Conservation (phyloP, 208 protist genomes). For the Porcisia hertigi region DNA sequence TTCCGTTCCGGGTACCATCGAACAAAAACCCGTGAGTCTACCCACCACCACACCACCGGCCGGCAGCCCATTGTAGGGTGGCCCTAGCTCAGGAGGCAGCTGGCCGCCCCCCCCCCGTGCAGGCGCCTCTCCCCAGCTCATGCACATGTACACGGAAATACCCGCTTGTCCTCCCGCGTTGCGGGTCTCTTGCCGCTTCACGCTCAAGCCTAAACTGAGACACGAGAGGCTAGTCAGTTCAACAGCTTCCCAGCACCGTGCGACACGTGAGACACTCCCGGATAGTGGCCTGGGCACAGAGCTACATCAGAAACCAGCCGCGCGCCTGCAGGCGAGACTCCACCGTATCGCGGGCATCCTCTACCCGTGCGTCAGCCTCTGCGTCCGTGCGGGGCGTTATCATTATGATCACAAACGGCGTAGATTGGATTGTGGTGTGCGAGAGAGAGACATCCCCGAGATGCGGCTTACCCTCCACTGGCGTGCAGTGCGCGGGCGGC, state of each 20-base stretch:
- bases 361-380: not conserved
- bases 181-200: not conserved
- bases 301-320: slow-evolving; percentile 33
- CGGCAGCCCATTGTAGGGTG: too few relatives aligned
- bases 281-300: too few relatives aligned
- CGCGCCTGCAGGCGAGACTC: slow-evolving; percentile 19
- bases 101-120: too few relatives aligned
- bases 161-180: not conserved
- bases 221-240: not conserved
- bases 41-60: too few relatives aligned
- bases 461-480: slow-evolving; percentile 15
- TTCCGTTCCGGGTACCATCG: too few relatives aligned
- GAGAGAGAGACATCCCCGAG: slow-evolving; percentile 15
- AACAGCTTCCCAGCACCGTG: slow-evolving; percentile 1
- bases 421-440: slow-evolving; percentile 1
- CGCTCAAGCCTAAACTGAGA: too few relatives aligned
- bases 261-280: not conserved
- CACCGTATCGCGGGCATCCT: slow-evolving; percentile 7
- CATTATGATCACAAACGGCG: slow-evolving; percentile 23
- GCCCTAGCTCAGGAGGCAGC: too few relatives aligned
- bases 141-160: too few relatives aligned
- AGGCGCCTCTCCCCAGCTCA: too few relatives aligned
- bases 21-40: too few relatives aligned
- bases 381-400: slow-evolving; percentile 10
- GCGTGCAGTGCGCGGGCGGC: not conserved